Base-by-base conservation (phyloP, 2,329 filamentous ascomycete species). In the Fusarium goolgardi region DNA sequence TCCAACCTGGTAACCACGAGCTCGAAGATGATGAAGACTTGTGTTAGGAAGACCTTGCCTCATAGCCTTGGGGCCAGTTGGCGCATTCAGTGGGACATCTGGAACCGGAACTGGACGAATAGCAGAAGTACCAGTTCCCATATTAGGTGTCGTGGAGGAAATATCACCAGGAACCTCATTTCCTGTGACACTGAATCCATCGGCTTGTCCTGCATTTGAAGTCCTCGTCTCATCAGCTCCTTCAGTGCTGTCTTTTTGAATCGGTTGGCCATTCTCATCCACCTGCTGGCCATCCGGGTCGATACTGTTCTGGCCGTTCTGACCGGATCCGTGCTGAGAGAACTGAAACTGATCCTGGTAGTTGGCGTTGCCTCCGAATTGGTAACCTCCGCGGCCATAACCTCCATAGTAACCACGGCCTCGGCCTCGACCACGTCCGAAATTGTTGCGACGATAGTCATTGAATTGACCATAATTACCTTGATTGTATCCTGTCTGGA, bases 21-120 rank as follows among this genome's bases (percentile, higher is more conserved):
- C 86, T 67, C 88, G 82, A 77, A 90, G 77, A 72, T 91, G 87
- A 68, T 89, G 86, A 54, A 92, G 86, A 70, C 91, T 92, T 59
- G 90, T 94, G 78, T 96, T 96, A 52, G 92, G 91, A 13, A 94
- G 83, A 31, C 94, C 93, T 79, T 96, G 91, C 67, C 95, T 88
- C 93, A 98, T 97, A 20, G 96, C 96, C 80, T 96, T 94, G 47
- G 96, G 96, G 12, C 94, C 96, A 55, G 91, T 97, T 29, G 96
- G 96, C 29, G 96, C 96, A 80, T 85, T 93, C 80, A 89, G 78
- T 44, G 88, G 88, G 52, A 81, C 78, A 72, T 81, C 75, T 54
- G 78, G 62, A 60, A 71, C 75, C 43, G 78, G 59, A 60, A 75
- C 74, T 51, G 75, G 76, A 66, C 77, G 78, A 61, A 78, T 75